These are phyloP conservation scores for Physocladia obscura DNA, from an alignment of 192 early-diverging fungal species.

Conservation along the genomic window DNA sequence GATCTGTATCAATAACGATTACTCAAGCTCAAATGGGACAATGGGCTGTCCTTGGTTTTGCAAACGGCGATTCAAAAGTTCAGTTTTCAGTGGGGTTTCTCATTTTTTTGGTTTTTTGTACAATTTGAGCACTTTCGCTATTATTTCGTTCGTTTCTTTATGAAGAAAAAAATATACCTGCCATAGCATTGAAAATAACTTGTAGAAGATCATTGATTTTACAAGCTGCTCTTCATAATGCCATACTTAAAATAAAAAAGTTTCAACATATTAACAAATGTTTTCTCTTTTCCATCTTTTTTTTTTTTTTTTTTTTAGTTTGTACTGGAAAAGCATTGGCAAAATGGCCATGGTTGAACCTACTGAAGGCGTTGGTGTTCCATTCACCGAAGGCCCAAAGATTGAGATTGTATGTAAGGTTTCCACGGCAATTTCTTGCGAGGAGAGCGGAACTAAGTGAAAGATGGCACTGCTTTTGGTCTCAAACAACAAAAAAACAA, in stretches of 20 bases:
- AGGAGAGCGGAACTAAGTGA: not conserved
- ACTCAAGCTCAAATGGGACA: not conserved
- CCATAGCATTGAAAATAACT: no score
- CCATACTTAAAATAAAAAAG: no score
- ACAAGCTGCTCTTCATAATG: no score
- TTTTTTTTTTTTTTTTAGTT: not conserved
- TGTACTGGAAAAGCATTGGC: not conserved
- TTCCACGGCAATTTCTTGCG: not conserved
- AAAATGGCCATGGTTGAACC: conserved; percentile 52
- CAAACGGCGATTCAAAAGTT: no score
- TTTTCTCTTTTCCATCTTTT: not conserved
- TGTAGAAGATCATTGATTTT: no score
- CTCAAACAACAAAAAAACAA: not conserved
- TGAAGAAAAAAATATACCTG: no score
- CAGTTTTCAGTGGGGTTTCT: no score
- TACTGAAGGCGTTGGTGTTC: conserved; percentile 34
- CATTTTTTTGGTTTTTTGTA: no score
- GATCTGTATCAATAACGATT: not conserved
- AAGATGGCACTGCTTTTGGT: not conserved
- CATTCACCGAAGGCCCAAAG: conserved; percentile 40
- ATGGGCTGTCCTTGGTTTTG: conserved; percentile 8
- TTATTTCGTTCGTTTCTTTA: no score
- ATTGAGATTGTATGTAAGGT: conserved; percentile 38
- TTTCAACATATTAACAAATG: no score
- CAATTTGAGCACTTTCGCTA: no score